Evolutionary conservation across 345 rosid genomes (phyloP).

Genomic region (Rhodomyrtus tomentosa): DNA sequence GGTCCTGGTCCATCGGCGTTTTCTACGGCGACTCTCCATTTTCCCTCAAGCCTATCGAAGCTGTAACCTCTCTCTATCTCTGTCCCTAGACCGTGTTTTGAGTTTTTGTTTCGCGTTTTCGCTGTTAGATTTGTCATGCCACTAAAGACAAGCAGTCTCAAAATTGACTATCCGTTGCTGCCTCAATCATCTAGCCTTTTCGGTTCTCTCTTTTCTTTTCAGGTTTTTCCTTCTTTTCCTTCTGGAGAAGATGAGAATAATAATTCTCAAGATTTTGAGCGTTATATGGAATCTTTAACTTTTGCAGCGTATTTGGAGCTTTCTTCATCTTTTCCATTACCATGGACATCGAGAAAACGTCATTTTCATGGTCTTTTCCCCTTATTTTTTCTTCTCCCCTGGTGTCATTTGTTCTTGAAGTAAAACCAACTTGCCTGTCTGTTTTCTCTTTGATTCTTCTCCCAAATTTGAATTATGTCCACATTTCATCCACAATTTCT

Average conservation of each 20-base stretch:
- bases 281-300: not conserved
- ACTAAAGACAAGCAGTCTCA: not conserved
- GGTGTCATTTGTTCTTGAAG: not conserved
- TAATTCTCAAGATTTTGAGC: not conserved
- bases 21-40: conserved; percentile 85
- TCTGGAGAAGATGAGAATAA: not conserved
- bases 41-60: conserved; percentile 79
- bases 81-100: not conserved
- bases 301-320: not conserved
- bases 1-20: conserved; percentile 93
- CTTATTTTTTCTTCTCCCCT: not conserved
- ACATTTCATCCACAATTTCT: not conserved
- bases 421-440: not conserved
- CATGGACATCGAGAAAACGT: not conserved
- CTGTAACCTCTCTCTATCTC: conserved; percentile 28
- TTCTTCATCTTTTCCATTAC: not conserved
- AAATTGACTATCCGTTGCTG: not conserved
- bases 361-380: not conserved
- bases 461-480: not conserved
- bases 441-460: not conserved
- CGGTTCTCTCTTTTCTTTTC: not conserved
- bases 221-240: not conserved
- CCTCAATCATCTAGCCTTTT: not conserved
- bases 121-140: not conserved
- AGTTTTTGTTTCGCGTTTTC: not conserved